phyloP scores from a whole-genome alignment of 2,329 filamentous ascomycete species.

The Aspergillus nomiae region DNA sequence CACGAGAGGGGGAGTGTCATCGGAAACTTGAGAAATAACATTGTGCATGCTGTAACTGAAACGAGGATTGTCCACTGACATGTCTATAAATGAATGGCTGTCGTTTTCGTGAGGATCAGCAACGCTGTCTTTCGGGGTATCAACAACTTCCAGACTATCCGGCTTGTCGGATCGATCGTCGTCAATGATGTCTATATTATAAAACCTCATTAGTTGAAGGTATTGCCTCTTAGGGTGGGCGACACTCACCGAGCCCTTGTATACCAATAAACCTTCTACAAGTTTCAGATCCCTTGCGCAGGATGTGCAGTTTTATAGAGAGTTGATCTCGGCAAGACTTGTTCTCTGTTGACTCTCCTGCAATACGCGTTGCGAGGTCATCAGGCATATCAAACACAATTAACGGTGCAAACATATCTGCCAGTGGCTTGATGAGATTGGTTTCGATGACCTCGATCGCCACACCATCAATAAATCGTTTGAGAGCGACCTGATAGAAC shows the following conservation, averaged over 20 bases:
- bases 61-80: too few relatives aligned
- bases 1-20: too few relatives aligned
- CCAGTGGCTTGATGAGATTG: slow-evolving; percentile 32
- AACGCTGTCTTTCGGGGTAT: too few relatives aligned
- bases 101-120: too few relatives aligned
- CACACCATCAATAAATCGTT: slow-evolving; percentile 45
- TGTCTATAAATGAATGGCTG: too few relatives aligned
- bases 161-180: too few relatives aligned
- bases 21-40: too few relatives aligned
- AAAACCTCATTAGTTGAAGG: too few relatives aligned
- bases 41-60: too few relatives aligned
- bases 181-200: too few relatives aligned
- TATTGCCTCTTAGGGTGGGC: too few relatives aligned
- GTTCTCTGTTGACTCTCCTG: slow-evolving; percentile 26
- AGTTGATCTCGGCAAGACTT: slow-evolving; percentile 22
- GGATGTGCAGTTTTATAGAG: slow-evolving; percentile 27
- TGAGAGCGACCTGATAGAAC: slow-evolving; percentile 41
- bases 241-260: not conserved
- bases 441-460: slow-evolving; percentile 41
- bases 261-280: slow-evolving; percentile 40
- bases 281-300: slow-evolving; percentile 48
- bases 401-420: slow-evolving; percentile 29
- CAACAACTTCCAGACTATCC: too few relatives aligned
- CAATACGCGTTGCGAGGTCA: slow-evolving; percentile 22
- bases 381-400: slow-evolving; percentile 22